Evolutionary conservation across 2,329 filamentous ascomycete genomes (phyloP).

Genomic region (Alternaria incomplexa): DNA sequence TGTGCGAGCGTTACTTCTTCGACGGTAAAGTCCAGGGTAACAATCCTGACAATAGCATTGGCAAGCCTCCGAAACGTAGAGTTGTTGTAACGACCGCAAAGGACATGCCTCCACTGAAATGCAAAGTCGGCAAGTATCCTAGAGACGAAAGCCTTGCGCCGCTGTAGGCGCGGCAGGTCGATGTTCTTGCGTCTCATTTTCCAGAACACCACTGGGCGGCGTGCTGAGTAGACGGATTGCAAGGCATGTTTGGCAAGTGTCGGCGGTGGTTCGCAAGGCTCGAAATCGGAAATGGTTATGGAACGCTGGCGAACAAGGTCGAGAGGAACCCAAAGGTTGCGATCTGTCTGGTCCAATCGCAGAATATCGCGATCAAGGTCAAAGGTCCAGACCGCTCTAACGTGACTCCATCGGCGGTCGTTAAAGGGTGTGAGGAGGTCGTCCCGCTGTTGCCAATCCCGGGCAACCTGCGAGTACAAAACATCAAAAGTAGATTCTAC

Average conservation of each 20-base stretch:
- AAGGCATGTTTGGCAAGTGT: slow-evolving; percentile 5
- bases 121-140: slow-evolving; percentile 19
- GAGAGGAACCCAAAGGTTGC: slow-evolving; percentile 10
- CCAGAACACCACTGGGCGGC: slow-evolving; percentile 5
- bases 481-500: slow-evolving; percentile 18
- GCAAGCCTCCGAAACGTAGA: slow-evolving; percentile 18
- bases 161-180: slow-evolving; percentile 10
- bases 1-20: slow-evolving; percentile 13
- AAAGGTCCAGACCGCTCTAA: slow-evolving; percentile 16
- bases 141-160: slow-evolving; percentile 15
- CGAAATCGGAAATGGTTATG: slow-evolving; percentile 19
- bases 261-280: slow-evolving; percentile 13
- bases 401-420: slow-evolving; percentile 7
- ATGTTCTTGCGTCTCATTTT: slow-evolving; percentile 9
- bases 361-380: slow-evolving; percentile 18
- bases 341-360: slow-evolving; percentile 13
- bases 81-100: slow-evolving; percentile 17
- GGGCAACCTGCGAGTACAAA: slow-evolving; percentile 8
- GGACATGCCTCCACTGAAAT: slow-evolving; percentile 21
- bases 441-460: slow-evolving; percentile 17
- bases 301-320: slow-evolving; percentile 16
- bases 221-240: slow-evolving; percentile 4
- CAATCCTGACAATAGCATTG: slow-evolving; percentile 14
- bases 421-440: slow-evolving; percentile 15
- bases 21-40: slow-evolving; percentile 16